phyloP scores from a whole-genome alignment of 345 rosid species.

The Euclidium syriacum region DNA sequence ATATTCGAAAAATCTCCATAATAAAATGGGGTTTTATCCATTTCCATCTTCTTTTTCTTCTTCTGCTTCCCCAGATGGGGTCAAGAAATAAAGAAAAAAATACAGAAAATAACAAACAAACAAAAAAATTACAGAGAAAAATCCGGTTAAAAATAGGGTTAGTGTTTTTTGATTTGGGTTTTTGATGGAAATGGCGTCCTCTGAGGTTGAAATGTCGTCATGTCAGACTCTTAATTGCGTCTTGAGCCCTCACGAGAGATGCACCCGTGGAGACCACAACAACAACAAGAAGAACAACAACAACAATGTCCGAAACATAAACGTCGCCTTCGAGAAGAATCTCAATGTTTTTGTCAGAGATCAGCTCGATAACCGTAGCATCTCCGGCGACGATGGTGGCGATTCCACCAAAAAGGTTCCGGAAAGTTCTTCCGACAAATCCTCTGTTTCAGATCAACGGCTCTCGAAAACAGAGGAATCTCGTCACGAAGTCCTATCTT shows the following conservation, averaged over 20 bases:
- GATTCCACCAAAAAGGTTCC: not conserved
- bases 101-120: not conserved
- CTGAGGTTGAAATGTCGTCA: slow-evolving; percentile 56
- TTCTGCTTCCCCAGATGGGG: not conserved
- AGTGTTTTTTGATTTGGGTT: slow-evolving; percentile 5
- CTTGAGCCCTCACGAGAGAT: slow-evolving; percentile 42
- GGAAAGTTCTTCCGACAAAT: slow-evolving; percentile 19
- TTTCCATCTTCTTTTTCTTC: not conserved
- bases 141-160: slow-evolving; percentile 13
- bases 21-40: not conserved
- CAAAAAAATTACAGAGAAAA: not conserved
- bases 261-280: slow-evolving; percentile 34
- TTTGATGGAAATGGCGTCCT: slow-evolving; percentile 57
- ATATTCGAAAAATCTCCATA: not conserved
- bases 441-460: slow-evolving; percentile 38
- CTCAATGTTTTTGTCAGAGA: slow-evolving; percentile 60
- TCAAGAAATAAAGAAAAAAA: not conserved
- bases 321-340: slow-evolving; percentile 49
- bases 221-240: slow-evolving; percentile 57
- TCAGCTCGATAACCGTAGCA: slow-evolving; percentile 38
- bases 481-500: not conserved
- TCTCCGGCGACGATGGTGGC: slow-evolving; percentile 7
- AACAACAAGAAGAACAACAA: slow-evolving; percentile 8
- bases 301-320: slow-evolving; percentile 35
- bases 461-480: slow-evolving; percentile 26